phyloP scores from a whole-genome alignment of 305 asterid species.

The Fraxinus angustifolia region DNA sequence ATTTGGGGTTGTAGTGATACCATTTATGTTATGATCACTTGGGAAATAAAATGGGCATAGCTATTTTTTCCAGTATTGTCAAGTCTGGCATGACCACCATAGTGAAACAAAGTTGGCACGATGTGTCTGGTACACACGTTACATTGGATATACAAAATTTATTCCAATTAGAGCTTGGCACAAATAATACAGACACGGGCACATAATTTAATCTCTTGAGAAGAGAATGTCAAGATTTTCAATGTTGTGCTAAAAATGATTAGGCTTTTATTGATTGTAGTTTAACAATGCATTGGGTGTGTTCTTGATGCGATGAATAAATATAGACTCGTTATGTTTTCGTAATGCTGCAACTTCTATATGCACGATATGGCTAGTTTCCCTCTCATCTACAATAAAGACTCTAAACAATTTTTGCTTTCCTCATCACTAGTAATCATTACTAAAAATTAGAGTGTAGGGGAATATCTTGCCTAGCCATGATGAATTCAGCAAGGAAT shows the following conservation, averaged over 20 bases:
- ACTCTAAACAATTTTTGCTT: not conserved
- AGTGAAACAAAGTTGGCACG: not conserved
- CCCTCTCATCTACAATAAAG: not conserved
- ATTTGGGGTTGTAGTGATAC: not conserved
- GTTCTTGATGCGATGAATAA: not conserved
- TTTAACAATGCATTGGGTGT: not conserved
- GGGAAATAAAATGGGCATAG: not conserved
- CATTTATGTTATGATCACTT: not conserved
- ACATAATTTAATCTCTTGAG: not conserved
- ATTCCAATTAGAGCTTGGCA: not conserved
- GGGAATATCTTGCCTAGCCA: not conserved
- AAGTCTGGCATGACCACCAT: not conserved
- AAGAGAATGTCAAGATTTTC: not conserved
- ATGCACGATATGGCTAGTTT: not conserved
- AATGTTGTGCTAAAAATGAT: not conserved
- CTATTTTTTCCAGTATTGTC: not conserved
- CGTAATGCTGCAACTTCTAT: not conserved
- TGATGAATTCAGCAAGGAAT: not conserved
- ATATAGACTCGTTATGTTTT: not conserved
- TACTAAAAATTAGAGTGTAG: not conserved
- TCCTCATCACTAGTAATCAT: not conserved
- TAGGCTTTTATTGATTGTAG: not conserved
- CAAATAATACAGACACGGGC: not conserved
- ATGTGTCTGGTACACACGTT: not conserved
- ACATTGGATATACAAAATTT: not conserved